Conservation (phyloP, 306 rosid species). For the Adenanthera pavonina region DNA sequence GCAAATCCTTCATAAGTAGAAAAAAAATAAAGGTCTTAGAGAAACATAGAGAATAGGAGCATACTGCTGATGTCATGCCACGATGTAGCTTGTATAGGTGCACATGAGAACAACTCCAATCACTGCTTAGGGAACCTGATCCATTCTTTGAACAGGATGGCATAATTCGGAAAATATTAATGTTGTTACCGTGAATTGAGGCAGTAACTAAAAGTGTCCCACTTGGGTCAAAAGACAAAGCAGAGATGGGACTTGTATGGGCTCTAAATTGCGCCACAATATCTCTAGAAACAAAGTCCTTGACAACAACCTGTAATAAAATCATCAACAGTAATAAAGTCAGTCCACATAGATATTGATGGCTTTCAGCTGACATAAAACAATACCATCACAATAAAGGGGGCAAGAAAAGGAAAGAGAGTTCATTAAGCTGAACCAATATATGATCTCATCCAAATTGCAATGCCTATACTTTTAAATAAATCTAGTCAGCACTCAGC, state of each 20-base stretch:
- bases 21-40: conserved; percentile 17
- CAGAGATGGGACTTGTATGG: conserved; percentile 81
- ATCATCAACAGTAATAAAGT: conserved; percentile 41
- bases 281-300: conserved; percentile 69
- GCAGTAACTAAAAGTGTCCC: conserved; percentile 86
- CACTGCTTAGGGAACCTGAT: conserved; percentile 58
- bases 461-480: conserved; percentile 47
- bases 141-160: conserved; percentile 64
- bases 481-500: conserved; percentile 46
- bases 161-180: conserved; percentile 76
- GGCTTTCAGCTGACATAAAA: conserved; percentile 22
- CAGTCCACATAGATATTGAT: conserved; percentile 33
- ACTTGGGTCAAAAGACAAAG: conserved; percentile 82
- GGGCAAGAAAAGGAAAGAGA: conserved; percentile 9
- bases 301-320: conserved; percentile 64
- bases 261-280: conserved; percentile 76
- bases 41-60: conserved; percentile 40
- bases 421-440: conserved; percentile 44
- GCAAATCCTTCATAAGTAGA: conserved; percentile 30
- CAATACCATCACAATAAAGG: background rate
- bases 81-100: conserved; percentile 87
- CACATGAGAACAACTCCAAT: conserved; percentile 67
- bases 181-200: conserved; percentile 76
- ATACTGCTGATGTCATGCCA: conserved; percentile 84
- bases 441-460: conserved; percentile 57